Base-by-base conservation (phyloP, 495 filamentous ascomycete species). In the Usnea hakonensis region DNA sequence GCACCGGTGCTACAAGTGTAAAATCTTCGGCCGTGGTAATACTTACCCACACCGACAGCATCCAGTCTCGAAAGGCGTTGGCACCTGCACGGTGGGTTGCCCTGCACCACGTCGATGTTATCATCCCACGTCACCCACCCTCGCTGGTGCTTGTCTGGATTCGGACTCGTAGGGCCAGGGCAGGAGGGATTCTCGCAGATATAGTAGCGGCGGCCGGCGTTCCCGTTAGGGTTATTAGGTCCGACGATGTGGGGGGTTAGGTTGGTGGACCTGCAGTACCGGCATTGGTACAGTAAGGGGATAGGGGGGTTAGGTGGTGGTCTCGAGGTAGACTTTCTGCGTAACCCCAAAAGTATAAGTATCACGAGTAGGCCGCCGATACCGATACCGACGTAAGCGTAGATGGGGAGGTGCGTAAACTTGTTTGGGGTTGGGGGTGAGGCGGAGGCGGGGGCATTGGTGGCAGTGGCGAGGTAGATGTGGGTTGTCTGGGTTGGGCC, bases 1-100 rank as follows among this genome's bases (percentile, higher is more conserved):
- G 57, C 57, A 35, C 57, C 57, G 23, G 57, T 60, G 48, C 40
- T 50, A 60, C 57, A 60, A 60, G 57, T 60, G 38, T 32, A 57
- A 21, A 57, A 57, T 11, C 4, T 33, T 40, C 13, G 23, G 13
- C 55, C 36, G 33, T 33, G 36, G n/a, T 4, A 3, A 10, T 0
- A 0, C 36, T 33, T 26, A 38, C 36, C 0, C 55, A 26, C 33
- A 21, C 55, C 36, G 13, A 35, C 55, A 30, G 21, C 40, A 57
- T 57, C 55, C 35, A 23, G 11, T 21, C 55, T 57, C 36, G 55
- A 1, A 17, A 1, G 2, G 19, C 10, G n/a, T 28, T 0, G 11
- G 55, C 55, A 57, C 55, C 0, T 40, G 55, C 55, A 57, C 36
- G 17, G 55, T 21, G 55, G 55, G 14, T 57, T 57, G n/a, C 0